Conservation (phyloP, 176 grass and related monocot species). For the Aegilops sharonensis region DNA sequence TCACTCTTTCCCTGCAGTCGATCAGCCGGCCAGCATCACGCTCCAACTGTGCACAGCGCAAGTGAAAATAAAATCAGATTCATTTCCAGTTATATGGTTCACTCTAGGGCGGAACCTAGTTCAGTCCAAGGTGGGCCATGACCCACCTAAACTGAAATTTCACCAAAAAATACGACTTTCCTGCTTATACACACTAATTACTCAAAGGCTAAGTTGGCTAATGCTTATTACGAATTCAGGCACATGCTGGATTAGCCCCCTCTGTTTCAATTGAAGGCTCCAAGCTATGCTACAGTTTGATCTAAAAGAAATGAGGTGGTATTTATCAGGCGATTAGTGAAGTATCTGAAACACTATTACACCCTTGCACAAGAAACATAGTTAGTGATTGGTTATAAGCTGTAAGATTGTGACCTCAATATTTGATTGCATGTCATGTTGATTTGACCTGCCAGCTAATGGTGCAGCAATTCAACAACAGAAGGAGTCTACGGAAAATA, state of each 20-base stretch:
- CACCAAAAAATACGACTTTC: background rate
- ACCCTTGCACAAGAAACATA: background rate
- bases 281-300: background rate
- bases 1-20: conserved; percentile 86
- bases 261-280: background rate
- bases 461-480: conserved; percentile 10
- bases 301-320: background rate
- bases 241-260: background rate
- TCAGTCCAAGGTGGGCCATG: conserved; percentile 10
- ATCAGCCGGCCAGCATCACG: conserved; percentile 80
- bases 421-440: background rate
- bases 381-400: background rate
- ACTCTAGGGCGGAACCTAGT: background rate
- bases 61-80: conserved; percentile 13
- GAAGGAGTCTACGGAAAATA: background rate
- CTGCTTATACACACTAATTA: background rate
- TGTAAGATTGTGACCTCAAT: conserved; percentile 7
- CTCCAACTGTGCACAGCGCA: conserved; percentile 57
- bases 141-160: background rate
- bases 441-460: background rate
- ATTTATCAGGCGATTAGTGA: background rate
- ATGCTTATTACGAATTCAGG: background rate
- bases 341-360: background rate
- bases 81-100: background rate
- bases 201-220: background rate